Evolutionary conservation across 2,329 filamentous ascomycete genomes (phyloP), one percentile per base, ranked within the genome.

Genomic region (Pseudogymnoascus sp.): DNA sequence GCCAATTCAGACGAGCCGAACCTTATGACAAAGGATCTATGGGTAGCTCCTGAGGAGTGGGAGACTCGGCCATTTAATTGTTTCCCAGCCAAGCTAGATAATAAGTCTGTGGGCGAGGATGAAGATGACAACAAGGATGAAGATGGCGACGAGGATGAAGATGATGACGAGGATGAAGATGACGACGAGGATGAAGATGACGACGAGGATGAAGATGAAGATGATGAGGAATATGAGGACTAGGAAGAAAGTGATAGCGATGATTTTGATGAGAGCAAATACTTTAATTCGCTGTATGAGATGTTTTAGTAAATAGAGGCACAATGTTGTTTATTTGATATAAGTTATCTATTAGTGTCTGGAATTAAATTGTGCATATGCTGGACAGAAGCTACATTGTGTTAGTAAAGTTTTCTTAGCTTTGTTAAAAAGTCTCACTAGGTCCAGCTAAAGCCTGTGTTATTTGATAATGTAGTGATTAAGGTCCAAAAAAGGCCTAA

Each of bases 1-100:
- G 62, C 61, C 11, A 66, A 64, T 64, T 40, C 62, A 56, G 62
- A 64, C 16, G 62, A 63, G 42, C 63, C 50, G 3, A 62, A 65
- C 62, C 25, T 63, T 35, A 63, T 56, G n/a, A 64, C 42, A 50
- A 61, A 35, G 23, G 40, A 66, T 44, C 60, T 67, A 37, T 65
- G 16, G 60, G 64, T 66, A 44, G 56, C 38, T 44, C n/a, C 23
- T n/a, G 21, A 56, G 50, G 21, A 56, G 38, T 21, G 16, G 38
- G 38, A 21, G n/a, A 16, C 16, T 42, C 16, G 21, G 38, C 7
- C 38, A 42, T 42, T 42, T 11, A 21, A 5, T 21, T 42, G 38
- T 8, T 42, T 42, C 16, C 16, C 18, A 42, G 16, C 16, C 14
- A 38, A 38, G 37, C 12, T 4, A 11, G 8, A 42, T 42, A 42